Evolutionary conservation across 2,329 filamentous ascomycete genomes (phyloP), one percentile per base, ranked within the genome.

Genomic region (Ascomycota sp.): DNA sequence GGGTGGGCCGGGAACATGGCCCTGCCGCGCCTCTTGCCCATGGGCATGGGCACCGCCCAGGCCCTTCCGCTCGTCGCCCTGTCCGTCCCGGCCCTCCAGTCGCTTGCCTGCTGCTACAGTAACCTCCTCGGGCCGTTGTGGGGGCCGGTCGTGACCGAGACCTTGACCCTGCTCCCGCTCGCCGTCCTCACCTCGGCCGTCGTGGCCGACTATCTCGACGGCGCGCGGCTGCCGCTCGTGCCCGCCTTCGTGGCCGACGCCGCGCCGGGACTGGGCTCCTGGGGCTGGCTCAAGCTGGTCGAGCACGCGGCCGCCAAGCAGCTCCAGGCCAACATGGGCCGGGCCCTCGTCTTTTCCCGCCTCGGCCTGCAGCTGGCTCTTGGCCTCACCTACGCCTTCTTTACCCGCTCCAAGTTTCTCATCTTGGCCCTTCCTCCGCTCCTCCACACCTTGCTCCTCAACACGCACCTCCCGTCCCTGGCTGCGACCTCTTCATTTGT

Each of bases 111-210:
- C 44, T 56, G 62, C 32, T 57, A 66, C 45, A 91, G 79, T 50
- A 61, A 57, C 4, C 41, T 52, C 7, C 53, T 93, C 13, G 79
- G 79, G 1, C 70, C 74, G 11, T 56, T 63, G 7, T 67, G 67
- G 44, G 89, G 86, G 0, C 85, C 89, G 1, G 44, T 83, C 6
- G 47, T 81, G 31, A 85, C 76, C 1, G 82, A 93, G 46, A 47
- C 59, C 2, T 43, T 83, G 21, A 85, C 80, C 1, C 69, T 82
- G 43, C 70, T 78, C 31, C 77, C 77, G 1, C 47, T 83, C 20
- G 51, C 76, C 8, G 47, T 65, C n/a, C 43, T 79, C n/a, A 67
- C 72, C 3, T 61, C 72, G 4, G 65, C 70, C 20, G 65, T 63
- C 34, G 67, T 72, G 4, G 73, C 73, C 1, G 68, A 72, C 30